phyloP scores from a whole-genome alignment of 495 filamentous ascomycete genomes.

The Massariosphaeria phaeospora region DNA sequence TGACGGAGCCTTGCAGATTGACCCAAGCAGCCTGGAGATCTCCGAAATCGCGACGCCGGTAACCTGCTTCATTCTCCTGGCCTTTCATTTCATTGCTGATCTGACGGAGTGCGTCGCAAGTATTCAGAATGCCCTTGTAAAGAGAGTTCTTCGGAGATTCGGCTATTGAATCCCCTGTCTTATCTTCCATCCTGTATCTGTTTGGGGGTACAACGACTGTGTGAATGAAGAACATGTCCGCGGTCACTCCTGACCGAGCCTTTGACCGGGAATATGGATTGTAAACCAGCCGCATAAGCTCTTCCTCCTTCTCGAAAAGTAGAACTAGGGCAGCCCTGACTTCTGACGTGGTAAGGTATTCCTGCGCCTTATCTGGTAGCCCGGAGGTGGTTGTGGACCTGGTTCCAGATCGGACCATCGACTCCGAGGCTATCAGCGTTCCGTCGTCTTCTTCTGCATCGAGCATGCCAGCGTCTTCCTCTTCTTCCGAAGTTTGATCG shows the following conservation, averaged over 20 bases:
- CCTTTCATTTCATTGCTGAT: conserved; percentile 68
- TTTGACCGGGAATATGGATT: conserved; percentile 58
- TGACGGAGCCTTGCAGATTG: conserved; percentile 81
- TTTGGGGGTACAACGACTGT: conserved; percentile 84
- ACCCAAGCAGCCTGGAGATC: conserved; percentile 70
- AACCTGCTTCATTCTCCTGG: conserved; percentile 33
- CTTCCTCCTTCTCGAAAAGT: conserved; percentile 81
- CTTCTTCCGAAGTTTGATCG: conserved; percentile 44
- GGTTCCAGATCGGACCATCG: conserved; percentile 42
- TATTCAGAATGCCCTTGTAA: conserved; percentile 73
- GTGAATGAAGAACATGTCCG: conserved; percentile 92
- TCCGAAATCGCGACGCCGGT: conserved; percentile 38
- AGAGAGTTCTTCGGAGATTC: conserved; percentile 81
- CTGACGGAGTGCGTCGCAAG: conserved; percentile 63
- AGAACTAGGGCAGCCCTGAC: conserved; percentile 68
- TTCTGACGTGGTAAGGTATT: conserved; percentile 69
- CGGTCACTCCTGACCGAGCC: conserved; percentile 51
- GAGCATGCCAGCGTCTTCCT: conserved; percentile 41
- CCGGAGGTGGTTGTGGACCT: conserved; percentile 36
- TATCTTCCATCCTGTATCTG: conserved; percentile 83
- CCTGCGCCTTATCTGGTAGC: conserved; percentile 44
- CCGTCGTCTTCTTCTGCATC: conserved; percentile 47
- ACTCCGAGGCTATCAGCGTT: conserved; percentile 19
- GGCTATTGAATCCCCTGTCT: conserved; percentile 68
- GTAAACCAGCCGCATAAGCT: conserved; percentile 76